Base-by-base conservation (phyloP, 306 rosid genomes). In the Medicago truncatula region DNA sequence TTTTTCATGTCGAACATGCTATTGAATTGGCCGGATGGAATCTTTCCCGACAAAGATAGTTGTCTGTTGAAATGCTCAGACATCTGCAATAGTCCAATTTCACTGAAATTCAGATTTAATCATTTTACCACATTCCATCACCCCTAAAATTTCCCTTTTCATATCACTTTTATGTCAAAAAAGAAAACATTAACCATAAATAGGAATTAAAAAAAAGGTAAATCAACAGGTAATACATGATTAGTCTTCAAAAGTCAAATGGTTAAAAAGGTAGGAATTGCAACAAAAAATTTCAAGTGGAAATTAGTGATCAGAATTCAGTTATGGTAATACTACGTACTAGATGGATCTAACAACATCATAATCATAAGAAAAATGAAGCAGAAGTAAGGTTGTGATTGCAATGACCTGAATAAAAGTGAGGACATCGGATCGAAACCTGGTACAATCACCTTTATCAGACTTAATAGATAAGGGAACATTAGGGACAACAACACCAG, bases 381-480 rank as follows among this genome's bases (percentile, higher is more conserved):
- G 9, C 60, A 69, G 15, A 69, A 54, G n/a, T 12, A 71, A 66
- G 17, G 5, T 31, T 46, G 68, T 40, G 67, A 40, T 34, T 6
- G 18, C 1, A 6, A 16, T 67, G 13, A 78, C 93, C 96, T 88
- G 95, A 76, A 60, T 87, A 70, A 94, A 94, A 8, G 90, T 68
- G 68, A 94, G 81, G 17, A 90, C 88, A 76, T 88, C 96, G 43
- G 98, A 92, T 28, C 87, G 80, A 67, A 94, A 90, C 82, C 96
- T 77, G 21, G 90, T 88, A 39, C 89, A 89, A 75, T 94, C 98
- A 66, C 98, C 98, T 74, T 90, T 92, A 39, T 91, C 96, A 76
- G 93, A 94, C 87, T 83, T 92, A 71, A 94, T 88, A 53, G 96
- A 82, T 2, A 79, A 60, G 15, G 97, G 53, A 2, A 94, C 95